Base-by-base conservation (phyloP, 495 filamentous ascomycete species). In the Podospora didyma region DNA sequence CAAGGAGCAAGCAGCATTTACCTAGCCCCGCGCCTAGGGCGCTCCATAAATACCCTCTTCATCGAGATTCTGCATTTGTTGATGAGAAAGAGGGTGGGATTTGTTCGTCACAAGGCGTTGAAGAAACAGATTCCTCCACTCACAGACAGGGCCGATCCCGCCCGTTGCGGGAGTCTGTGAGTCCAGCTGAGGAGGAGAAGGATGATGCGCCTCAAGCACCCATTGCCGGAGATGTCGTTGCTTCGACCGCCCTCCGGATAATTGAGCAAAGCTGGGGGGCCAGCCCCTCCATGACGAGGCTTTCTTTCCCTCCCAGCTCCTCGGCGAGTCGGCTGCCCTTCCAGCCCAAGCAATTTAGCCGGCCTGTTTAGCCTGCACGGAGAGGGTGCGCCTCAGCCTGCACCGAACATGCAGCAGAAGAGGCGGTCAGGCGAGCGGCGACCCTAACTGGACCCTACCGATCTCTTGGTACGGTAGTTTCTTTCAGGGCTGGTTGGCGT, bases 311-410 rank as follows among this genome's bases (percentile, higher is more conserved):
- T n/a, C n/a, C 47, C 23, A 46, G 44, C 44, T 45, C 14, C 39
- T 41, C 44, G 39, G 42, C 49, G 28, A 54, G 52, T 52, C 46
- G 49, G 59, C 46, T 48, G 47, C 42, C 46, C 17, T 50, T 20
- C 55, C 42, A 59, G 46, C 35, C 47, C 39, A 45, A 12, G 19
- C 19, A 48, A 35, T 61, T 64, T 64, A 64, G n/a, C 62, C 62
- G 62, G 57, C 34, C 34, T 7, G 48, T 61, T 64, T 64, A 64
- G 62, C 62, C 62, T 58, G 24, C 42, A 42, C 56, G 57, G 56
- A 45, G 57, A 39, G 26, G 22, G 55, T 46, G 37, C 39, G 47
- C 39, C 55, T 62, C 54, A 42, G 39, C 49, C 35, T 42, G 23
- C 12, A 31, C 34, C 5, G 11, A 54, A 22, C 54, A 16, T 53